phyloP scores from a whole-genome alignment of 805 yeast species.

The Scheffersomyces spartinae region DNA sequence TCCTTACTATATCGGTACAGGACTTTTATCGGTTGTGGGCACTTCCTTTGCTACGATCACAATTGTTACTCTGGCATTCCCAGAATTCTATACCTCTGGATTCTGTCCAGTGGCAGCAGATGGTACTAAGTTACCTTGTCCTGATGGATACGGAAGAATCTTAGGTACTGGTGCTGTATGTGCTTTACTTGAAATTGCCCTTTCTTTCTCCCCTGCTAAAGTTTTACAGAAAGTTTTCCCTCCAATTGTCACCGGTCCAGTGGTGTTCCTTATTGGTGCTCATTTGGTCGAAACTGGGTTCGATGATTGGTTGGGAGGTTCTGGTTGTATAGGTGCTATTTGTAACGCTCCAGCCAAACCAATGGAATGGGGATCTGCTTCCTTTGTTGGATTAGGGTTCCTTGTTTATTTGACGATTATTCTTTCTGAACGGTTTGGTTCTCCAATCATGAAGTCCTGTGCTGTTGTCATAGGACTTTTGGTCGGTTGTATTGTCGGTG shows the following conservation, averaged over 20 bases:
- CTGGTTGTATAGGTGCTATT: slow-evolving; percentile 40
- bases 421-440: slow-evolving; percentile 74
- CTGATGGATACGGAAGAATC: slow-evolving; percentile 83
- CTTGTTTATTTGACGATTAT: slow-evolving; percentile 65
- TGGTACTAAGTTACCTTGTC: slow-evolving; percentile 68
- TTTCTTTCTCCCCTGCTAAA: slow-evolving; percentile 72
- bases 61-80: slow-evolving; percentile 63
- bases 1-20: slow-evolving; percentile 75
- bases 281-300: slow-evolving; percentile 61
- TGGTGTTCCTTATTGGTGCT: slow-evolving; percentile 75
- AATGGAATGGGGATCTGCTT: slow-evolving; percentile 76
- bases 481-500: slow-evolving; percentile 86
- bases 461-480: slow-evolving; percentile 80
- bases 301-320: slow-evolving; percentile 82
- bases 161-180: slow-evolving; percentile 74
- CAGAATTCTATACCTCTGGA: slow-evolving; percentile 70
- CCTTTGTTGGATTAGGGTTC: slow-evolving; percentile 81
- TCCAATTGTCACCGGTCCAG: slow-evolving; percentile 89
- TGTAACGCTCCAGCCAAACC: slow-evolving; percentile 42
- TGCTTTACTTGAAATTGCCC: slow-evolving; percentile 57
- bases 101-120: slow-evolving; percentile 50
- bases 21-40: slow-evolving; percentile 82
- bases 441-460: slow-evolving; percentile 91
- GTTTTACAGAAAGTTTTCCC: slow-evolving; percentile 68
- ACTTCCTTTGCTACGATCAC: slow-evolving; percentile 84